Base-by-base conservation (phyloP, 345 rosid genomes). In the Anastatica hierochuntica region DNA sequence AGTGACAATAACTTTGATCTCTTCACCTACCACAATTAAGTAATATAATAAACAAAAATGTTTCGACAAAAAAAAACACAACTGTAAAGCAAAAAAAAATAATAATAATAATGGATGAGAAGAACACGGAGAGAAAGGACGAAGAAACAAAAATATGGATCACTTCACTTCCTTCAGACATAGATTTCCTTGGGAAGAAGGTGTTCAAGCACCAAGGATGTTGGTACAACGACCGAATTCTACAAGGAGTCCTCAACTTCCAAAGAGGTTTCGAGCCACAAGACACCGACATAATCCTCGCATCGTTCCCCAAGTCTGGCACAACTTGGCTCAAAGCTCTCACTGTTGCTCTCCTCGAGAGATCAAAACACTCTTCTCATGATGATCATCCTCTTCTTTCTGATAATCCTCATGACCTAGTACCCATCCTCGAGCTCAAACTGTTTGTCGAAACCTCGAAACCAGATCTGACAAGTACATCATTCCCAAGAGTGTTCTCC, bases 121-220 rank as follows among this genome's bases (percentile, higher is more conserved):
- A n/a, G n/a, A n/a, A n/a, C n/a, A n/a, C n/a, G n/a, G n/a, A n/a
- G n/a, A n/a, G n/a, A n/a, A n/a, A n/a, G n/a, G n/a, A n/a, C n/a
- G 50, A 56, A 30, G 61, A 56, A 55, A 48, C 62, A 34, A 62
- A 17, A 23, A 64, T 63, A 7, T 33, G 73, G 5, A 58, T 77
- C 10, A n/a, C 37, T 39, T 58, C 80, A 1, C 68, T 80, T 17
- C 74, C 82, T 5, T 27, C 37, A 0, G 70, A 58, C 6, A 17
- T 35, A 14, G 69, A 64, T 7, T 76, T 70, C 69, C 20, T 70
- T 6, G 68, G 50, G 0, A 15, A 55, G 8, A 50, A n/a, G n/a
- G n/a, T 78, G 16, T 62, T 62, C 57, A 72, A 63, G n/a, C 76
- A 74, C 45, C 69, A 78, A n/a, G 78, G 82, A 4, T 81, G 56